Conservation (phyloP, 495 filamentous ascomycete species). For the Aspergillus bertholletiae region DNA sequence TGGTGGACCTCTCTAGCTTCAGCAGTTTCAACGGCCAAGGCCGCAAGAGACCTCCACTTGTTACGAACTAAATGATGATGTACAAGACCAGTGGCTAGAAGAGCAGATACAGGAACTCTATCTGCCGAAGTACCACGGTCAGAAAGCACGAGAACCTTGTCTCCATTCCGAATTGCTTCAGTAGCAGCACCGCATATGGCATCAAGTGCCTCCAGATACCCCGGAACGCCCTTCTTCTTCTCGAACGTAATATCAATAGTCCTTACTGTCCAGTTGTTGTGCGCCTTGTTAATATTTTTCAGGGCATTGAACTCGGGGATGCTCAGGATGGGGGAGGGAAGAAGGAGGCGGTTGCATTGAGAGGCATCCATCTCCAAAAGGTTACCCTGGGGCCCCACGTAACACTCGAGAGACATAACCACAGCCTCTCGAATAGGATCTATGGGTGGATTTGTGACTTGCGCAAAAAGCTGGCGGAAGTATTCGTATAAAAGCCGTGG, state of each 20-base stretch:
- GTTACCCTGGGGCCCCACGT: constrained; percentile 96
- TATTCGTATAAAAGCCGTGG: constrained; percentile 95
- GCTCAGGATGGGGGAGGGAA: constrained; percentile 89
- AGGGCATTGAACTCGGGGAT: constrained; percentile 90
- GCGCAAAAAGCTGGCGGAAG: constrained; percentile 97
- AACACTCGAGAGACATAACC: constrained; percentile 98
- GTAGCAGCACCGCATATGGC: constrained; percentile 83
- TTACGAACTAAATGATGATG: constrained; percentile 97
- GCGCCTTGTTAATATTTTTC: constrained; percentile 68
- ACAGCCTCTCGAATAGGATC: constrained; percentile 98
- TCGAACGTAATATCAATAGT: constrained; percentile 97
- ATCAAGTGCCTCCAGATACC: constrained; percentile 88
- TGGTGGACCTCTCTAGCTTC: constrained; percentile 99
- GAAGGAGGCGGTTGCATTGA: constrained; percentile 81
- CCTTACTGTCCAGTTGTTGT: constrained; percentile 85
- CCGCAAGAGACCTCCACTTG: constrained; percentile 90
- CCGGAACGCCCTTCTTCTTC: constrained; percentile 77
- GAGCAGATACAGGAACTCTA: constrained; percentile 81
- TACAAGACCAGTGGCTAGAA: constrained; percentile 90
- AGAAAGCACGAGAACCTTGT: constrained; percentile 87
- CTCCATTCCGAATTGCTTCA: constrained; percentile 77
- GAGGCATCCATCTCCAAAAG: constrained; percentile 89
- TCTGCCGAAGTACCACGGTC: constrained; percentile 84
- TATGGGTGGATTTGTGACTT: constrained; percentile 98
- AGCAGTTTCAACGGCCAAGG: constrained; percentile 87